Conservation (phyloP, 1,284 basidiomycete species). For the Pholiota adiposa region DNA sequence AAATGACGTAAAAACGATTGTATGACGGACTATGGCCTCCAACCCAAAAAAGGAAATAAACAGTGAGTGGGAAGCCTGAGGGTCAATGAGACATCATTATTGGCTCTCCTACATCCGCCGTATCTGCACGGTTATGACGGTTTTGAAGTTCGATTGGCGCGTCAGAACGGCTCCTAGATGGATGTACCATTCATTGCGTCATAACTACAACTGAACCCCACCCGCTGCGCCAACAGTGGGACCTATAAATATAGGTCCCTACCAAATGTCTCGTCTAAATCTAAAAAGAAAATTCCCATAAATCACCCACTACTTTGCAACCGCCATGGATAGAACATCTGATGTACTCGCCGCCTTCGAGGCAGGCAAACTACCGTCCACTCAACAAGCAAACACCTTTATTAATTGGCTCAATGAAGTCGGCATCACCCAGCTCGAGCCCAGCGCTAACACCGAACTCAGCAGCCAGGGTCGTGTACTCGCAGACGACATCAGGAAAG, state of each 20-base stretch:
- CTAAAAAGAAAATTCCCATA: neutral
- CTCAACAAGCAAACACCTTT: constrained; percentile 52
- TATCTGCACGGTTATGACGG: neutral
- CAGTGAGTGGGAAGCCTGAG: too few species aligned
- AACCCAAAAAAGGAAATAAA: too few species aligned
- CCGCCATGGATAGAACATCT: constrained; percentile 59
- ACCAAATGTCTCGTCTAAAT: neutral
- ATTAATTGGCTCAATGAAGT: constrained; percentile 55
- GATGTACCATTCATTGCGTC: neutral
- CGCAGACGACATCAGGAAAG: constrained; percentile 48
- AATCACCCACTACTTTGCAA: neutral
- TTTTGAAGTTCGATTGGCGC: neutral
- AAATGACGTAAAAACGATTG: too few species aligned
- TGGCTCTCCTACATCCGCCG: neutral
- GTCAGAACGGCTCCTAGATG: neutral
- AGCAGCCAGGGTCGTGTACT: constrained; percentile 56
- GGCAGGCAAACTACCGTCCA: constrained; percentile 67
- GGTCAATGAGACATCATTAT: too few species aligned
- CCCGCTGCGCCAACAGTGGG: neutral
- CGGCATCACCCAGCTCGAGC: constrained; percentile 48
- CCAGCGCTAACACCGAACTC: constrained; percentile 42
- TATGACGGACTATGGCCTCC: too few species aligned
- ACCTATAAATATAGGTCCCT: neutral
- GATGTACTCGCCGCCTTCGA: constrained; percentile 64
- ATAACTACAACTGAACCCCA: neutral